Evolutionary conservation across 2,329 filamentous ascomycete species (phyloP), one percentile per base, ranked within the genome.

Genomic region (Trichoderma pleuroti): DNA sequence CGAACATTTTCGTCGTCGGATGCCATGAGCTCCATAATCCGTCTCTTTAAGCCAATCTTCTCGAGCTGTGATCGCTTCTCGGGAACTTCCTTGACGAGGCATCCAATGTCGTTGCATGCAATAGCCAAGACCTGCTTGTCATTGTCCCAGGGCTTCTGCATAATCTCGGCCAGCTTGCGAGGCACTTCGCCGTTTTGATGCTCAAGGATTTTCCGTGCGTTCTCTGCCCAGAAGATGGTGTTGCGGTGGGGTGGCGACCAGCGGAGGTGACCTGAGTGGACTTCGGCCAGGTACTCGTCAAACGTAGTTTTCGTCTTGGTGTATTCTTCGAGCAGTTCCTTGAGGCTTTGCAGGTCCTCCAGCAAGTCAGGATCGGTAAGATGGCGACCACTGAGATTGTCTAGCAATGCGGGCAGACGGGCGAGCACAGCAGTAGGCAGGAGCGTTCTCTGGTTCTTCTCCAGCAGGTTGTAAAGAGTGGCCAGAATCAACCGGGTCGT

Each of bases 171-270:
- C 70, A 98, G 85, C 83, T 93, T 92, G 77, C 90, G 90, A 49
- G 92, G 89, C 66, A 97, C 85, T 74, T 90, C 91, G 39, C 92
- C 93, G 74, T 93, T 92, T 79, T 94, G 90, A 74, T 92, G 89
- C 65, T 97, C 93, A 71, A 97, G 85, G 74, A 98, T 97, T 77
- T 91, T 91, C 71, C 92, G 90, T 9, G 94, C 93, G 76, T 98
- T 97, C 76, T 97, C 94, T 56, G 90, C 89, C 94, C 94, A 98
- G 84, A 98, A 98, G 7, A 91, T 88, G 59, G 90, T 86, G 83
- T 91, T 95, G 76, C 92, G 91, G 82, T 98, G 94, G 49, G 94
- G 94, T 34, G 94, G 94, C 6, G 93, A 96, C 94, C 94, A 98
- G 77, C 93, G 91, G 69, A 98, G 86, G 78, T 97, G 94, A 42